phyloP scores from a whole-genome alignment of 1,284 basidiomycete species.

The Ustilago lituana region DNA sequence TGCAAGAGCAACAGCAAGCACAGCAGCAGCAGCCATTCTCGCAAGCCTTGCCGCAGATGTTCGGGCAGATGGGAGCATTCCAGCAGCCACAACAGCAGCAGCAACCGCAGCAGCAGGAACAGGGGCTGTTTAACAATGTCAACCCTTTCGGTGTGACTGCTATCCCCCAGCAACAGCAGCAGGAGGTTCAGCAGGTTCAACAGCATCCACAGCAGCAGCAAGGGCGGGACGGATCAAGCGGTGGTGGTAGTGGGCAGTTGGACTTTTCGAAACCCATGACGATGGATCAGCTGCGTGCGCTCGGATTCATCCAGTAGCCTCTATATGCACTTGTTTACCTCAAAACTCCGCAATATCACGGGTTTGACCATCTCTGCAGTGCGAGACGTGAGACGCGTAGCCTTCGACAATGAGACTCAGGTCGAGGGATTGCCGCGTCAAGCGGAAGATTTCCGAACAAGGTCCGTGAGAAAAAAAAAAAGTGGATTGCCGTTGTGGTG shows the following conservation, averaged over 20 bases:
- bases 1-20: background rate
- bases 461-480: background rate
- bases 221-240: slow-evolving; percentile 5
- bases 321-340: too few species aligned
- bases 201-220: slow-evolving; percentile 7
- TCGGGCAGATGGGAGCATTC: slow-evolving; percentile 5
- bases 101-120: slow-evolving; percentile 16
- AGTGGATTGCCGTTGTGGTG: too few species aligned
- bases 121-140: slow-evolving; percentile 10
- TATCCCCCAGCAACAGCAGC: slow-evolving; percentile 11
- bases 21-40: slow-evolving; percentile 14
- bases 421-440: too few species aligned
- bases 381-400: too few species aligned
- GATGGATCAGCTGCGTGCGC: slow-evolving; percentile 43
- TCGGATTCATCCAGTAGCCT: slow-evolving; percentile 35
- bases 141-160: slow-evolving; percentile 3
- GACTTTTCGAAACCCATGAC: slow-evolving; percentile 46
- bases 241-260: slow-evolving; percentile 1
- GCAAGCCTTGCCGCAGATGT: slow-evolving; percentile 14
- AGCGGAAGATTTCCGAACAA: too few species aligned
- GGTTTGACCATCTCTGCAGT: too few species aligned
- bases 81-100: background rate
- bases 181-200: too few species aligned
- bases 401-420: too few species aligned
- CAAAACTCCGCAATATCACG: too few species aligned